phyloP scores from a whole-genome alignment of 169 alveolate genomes.

The Plasmodium falciparum region DNA sequence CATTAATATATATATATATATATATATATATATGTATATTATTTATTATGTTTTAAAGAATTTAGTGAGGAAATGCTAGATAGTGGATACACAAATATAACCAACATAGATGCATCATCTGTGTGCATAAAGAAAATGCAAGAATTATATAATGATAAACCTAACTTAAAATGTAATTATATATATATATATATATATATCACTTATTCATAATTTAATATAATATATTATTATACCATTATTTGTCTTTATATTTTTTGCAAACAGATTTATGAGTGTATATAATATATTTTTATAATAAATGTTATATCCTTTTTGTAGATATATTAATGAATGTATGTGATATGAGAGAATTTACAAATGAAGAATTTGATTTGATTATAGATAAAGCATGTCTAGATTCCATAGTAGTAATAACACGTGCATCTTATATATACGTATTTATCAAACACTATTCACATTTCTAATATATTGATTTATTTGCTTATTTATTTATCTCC shows the following conservation, averaged over 20 bases:
- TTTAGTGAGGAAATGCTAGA: constrained; percentile 73
- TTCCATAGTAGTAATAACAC: constrained; percentile 73
- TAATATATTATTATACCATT: neutral
- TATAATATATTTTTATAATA: neutral
- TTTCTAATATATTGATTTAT: too few relatives aligned
- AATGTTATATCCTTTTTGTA: neutral
- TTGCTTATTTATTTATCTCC: too few relatives aligned
- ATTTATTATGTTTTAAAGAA: constrained; percentile 15
- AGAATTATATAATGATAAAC: constrained; percentile 56
- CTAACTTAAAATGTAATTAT: constrained; percentile 63
- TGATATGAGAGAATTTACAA: constrained; percentile 74
- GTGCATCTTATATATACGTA: neutral
- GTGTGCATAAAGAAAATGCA: constrained; percentile 72
- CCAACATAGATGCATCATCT: constrained; percentile 73
- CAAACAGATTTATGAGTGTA: neutral
- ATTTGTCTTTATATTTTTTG: neutral
- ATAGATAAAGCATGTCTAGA: constrained; percentile 88
- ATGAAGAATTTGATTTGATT: constrained; percentile 78
- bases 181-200: neutral
- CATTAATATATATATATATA: constrained; percentile 17
- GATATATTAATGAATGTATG: constrained; percentile 68
- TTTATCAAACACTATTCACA: too few relatives aligned
- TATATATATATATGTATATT: neutral
- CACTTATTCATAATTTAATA: neutral
- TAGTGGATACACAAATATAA: constrained; percentile 57